These are phyloP conservation scores for Ophiostoma sp. DNA, from an alignment of 2,329 filamentous ascomycete species.

Conservation along the genomic window DNA sequence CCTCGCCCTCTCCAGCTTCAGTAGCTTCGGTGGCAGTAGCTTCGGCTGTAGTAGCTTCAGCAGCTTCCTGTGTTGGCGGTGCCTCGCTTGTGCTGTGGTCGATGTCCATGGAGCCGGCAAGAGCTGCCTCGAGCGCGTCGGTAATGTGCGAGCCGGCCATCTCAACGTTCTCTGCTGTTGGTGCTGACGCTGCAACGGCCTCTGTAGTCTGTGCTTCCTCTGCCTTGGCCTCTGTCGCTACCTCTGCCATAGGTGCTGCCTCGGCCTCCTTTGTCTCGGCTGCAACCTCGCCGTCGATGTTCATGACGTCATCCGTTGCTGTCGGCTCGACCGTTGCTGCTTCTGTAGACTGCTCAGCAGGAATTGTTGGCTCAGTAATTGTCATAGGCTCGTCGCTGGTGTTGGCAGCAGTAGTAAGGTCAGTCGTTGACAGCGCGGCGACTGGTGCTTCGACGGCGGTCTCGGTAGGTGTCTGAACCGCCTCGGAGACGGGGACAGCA, in stretches of 20 bases:
- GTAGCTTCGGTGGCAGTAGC: background rate
- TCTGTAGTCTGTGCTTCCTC: constrained; percentile 2
- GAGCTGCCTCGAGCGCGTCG: constrained; percentile 30
- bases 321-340: background rate
- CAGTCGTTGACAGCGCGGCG: background rate
- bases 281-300: constrained; percentile 10
- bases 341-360: background rate
- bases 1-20: background rate
- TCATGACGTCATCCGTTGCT: constrained; percentile 21
- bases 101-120: constrained; percentile 27
- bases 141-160: constrained; percentile 26
- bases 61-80: background rate
- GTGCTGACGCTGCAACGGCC: background rate
- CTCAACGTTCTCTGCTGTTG: constrained; percentile 10
- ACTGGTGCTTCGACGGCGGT: background rate
- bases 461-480: background rate
- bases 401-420: background rate
- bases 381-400: background rate
- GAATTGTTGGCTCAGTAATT: background rate
- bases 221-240: background rate
- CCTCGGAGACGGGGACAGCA: background rate
- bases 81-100: constrained; percentile 14
- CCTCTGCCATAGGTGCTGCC: background rate
- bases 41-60: background rate
- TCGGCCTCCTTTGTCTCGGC: background rate